Evolutionary conservation across 371 early-diverging fungal species (phyloP).

Genomic region (Apophysomyces ossiformis): DNA sequence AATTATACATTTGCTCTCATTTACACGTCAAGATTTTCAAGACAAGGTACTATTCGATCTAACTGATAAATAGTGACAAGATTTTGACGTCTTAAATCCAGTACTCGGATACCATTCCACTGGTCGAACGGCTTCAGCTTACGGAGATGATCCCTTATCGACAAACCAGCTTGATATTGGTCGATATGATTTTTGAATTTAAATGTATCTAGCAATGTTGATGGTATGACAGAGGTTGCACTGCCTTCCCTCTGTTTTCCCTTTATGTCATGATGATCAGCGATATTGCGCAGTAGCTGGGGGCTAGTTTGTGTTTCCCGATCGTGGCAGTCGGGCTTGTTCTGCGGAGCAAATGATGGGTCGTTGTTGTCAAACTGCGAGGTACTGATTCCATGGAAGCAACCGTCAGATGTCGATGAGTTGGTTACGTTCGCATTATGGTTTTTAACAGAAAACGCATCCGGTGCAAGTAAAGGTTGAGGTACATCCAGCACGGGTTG

Average conservation of each 20-base stretch:
- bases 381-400: neutral
- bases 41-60: constrained; percentile 26
- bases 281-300: neutral
- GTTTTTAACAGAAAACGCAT: too few species aligned
- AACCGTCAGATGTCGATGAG: too few species aligned
- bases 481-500: too few species aligned
- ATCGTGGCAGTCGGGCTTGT: neutral
- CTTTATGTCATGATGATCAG: constrained; percentile 7
- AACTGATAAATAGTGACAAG: constrained; percentile 25
- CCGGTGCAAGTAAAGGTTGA: too few species aligned
- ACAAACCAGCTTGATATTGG: constrained; percentile 13
- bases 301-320: neutral
- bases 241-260: neutral
- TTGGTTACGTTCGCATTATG: too few species aligned
- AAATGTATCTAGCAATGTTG: constrained; percentile 7
- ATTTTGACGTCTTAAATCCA: constrained; percentile 39
- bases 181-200: constrained; percentile 14
- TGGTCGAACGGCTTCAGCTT: constrained; percentile 21
- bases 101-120: constrained; percentile 33
- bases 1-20: neutral
- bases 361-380: neutral
- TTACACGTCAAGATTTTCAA: constrained; percentile 44
- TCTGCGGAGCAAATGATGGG: neutral
- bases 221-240: neutral
- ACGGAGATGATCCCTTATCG: constrained; percentile 18